These are phyloP conservation scores for Carallia pectinifolia DNA, from an alignment of 345 rosid genomes.

Conservation along the genomic window DNA sequence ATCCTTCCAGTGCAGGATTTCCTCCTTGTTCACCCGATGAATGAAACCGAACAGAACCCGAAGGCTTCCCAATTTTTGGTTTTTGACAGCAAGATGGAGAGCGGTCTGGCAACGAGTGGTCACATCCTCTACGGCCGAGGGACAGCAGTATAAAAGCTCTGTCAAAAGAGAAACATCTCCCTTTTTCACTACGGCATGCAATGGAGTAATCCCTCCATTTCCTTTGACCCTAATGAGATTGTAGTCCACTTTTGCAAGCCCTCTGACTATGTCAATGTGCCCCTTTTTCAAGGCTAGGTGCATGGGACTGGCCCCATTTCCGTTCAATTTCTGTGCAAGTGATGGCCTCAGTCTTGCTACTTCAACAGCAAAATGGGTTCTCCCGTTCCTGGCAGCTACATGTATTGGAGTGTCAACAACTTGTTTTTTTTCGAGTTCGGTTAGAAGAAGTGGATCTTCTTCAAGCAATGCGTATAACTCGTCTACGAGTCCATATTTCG, in stretches of 20 bases:
- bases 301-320: constrained; percentile 30
- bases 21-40: background rate
- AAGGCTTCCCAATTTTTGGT: constrained; percentile 8
- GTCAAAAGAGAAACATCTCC: background rate
- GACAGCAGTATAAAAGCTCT: constrained; percentile 7
- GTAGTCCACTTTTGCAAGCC: background rate
- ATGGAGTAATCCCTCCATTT: constrained; percentile 21
- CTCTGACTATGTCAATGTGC: constrained; percentile 3
- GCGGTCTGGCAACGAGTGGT: constrained; percentile 30
- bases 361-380: constrained; percentile 32
- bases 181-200: constrained; percentile 5
- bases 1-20: constrained; percentile 37
- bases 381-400: constrained; percentile 26
- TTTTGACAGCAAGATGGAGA: constrained; percentile 16
- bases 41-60: constrained; percentile 7
- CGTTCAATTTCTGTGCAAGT: constrained; percentile 24
- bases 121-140: constrained; percentile 21
- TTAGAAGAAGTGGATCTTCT: constrained; percentile 20
- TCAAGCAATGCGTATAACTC: constrained; percentile 21
- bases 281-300: constrained; percentile 28
- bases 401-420: constrained; percentile 41
- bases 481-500: constrained; percentile 23
- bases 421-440: constrained; percentile 10
- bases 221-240: constrained; percentile 20
- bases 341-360: constrained; percentile 33